These are phyloP conservation scores for Xerocomus amazonicus DNA, from an alignment of 1,284 basidiomycete genomes.

Conservation along the genomic window DNA sequence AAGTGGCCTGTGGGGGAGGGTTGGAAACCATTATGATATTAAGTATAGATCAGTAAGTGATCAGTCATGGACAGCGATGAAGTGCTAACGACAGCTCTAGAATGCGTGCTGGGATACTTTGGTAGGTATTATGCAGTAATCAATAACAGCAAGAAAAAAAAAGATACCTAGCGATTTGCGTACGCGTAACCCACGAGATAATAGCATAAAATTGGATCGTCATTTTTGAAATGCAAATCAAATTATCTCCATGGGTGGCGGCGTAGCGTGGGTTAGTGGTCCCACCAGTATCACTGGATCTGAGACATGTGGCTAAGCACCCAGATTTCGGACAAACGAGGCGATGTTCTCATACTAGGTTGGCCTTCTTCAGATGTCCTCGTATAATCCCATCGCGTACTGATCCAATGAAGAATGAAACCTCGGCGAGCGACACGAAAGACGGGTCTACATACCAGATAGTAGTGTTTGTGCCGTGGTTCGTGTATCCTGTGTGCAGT, in stretches of 20 bases:
- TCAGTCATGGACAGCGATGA: neutral
- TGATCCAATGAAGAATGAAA: conserved; percentile 17
- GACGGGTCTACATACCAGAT: conserved; percentile 30
- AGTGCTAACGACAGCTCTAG: neutral
- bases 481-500: conserved; percentile 37
- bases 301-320: neutral
- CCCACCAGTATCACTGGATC: neutral
- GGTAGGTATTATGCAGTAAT: conserved; percentile 30
- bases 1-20: conserved; percentile 62
- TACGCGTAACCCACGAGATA: conserved; percentile 17
- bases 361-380: conserved; percentile 47
- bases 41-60: neutral
- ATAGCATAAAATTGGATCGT: conserved; percentile 5
- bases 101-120: conserved; percentile 4
- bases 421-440: neutral
- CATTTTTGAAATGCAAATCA: neutral
- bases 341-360: conserved; percentile 34
- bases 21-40: conserved; percentile 45
- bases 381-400: conserved; percentile 58
- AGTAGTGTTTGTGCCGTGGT: conserved; percentile 40
- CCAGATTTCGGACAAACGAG: neutral
- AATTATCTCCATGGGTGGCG: too few species aligned
- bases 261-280: neutral
- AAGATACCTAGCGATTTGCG: conserved; percentile 21
- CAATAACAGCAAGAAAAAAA: neutral